Percentiles rank a stretch among this genome's conserved stretches.
Conservation (phyloP, 768 basidiomycete species). For the Tylopilus sp. region DNA sequence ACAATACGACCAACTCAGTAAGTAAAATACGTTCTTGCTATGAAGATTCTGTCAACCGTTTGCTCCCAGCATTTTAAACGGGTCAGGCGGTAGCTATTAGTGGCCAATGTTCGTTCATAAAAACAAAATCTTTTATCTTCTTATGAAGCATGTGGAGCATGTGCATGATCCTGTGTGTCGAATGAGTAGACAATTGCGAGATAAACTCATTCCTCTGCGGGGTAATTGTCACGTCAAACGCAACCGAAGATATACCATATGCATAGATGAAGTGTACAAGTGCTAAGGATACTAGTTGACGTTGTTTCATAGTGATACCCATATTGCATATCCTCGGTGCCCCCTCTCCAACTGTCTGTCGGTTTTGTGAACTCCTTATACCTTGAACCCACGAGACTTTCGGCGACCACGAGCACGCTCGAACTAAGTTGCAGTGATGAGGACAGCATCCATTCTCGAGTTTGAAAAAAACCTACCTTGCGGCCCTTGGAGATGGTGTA, state of each 20-base stretch:
- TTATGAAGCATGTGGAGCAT: too few relatives aligned
- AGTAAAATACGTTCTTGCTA: neutral
- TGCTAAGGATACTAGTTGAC: conserved; percentile 18
- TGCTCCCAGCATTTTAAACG: conserved; percentile 22
- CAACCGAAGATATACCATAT: conserved; percentile 20
- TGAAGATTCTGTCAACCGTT: neutral
- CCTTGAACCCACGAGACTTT: conserved; percentile 97
- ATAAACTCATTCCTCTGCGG: neutral
- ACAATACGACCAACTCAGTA: conserved; percentile 11
- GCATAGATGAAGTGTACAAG: conserved; percentile 25
- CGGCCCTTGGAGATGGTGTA: conserved; percentile 94
- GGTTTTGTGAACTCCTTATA: conserved; percentile 51
- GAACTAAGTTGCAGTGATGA: conserved; percentile 51
- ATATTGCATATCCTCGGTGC: conserved; percentile 33
- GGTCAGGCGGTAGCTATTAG: conserved; percentile 6
- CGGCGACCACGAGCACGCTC: conserved; percentile 98
- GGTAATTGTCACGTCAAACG: neutral
- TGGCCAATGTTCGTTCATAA: neutral
- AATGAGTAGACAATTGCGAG: neutral
- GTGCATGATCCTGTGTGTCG: neutral
- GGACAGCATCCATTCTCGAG: neutral
- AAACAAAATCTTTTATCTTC: neutral
- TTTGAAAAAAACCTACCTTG: conserved; percentile 52
- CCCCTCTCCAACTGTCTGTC: conserved; percentile 28
- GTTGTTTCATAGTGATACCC: conserved; percentile 24